Percentiles rank a stretch among this genome's conserved stretches.
These are phyloP conservation scores for Boletellus deceptivus DNA, from an alignment of 1,284 basidiomycete genomes.

Conservation along the genomic window DNA sequence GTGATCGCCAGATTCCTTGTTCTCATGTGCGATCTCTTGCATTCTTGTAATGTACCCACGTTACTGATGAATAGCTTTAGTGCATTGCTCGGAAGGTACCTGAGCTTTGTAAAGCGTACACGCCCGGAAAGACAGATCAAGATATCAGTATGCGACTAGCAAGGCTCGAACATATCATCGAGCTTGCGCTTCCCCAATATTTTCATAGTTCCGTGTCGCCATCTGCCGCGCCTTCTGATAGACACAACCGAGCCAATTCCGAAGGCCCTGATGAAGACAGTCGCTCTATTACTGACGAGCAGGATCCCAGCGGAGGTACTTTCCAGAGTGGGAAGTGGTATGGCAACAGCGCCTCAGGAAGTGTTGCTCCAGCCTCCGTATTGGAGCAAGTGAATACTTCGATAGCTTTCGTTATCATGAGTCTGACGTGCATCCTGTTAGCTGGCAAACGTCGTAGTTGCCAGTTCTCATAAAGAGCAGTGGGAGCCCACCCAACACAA, in stretches of 20 bases:
- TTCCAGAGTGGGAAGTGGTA: slow-evolving; percentile 84
- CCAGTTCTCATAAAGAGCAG: slow-evolving; percentile 31
- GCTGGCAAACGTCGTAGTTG: slow-evolving; percentile 61
- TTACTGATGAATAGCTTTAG: slow-evolving; percentile 36
- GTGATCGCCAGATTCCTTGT: slow-evolving; percentile 77
- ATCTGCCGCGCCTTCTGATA: slow-evolving; percentile 34
- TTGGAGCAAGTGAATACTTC: slow-evolving; percentile 64
- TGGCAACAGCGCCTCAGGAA: slow-evolving; percentile 76
- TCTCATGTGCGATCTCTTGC: slow-evolving; percentile 55
- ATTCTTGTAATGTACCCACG: slow-evolving; percentile 4
- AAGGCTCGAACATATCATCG: slow-evolving; percentile 76
- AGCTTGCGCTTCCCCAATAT: slow-evolving; percentile 72
- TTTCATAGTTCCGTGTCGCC: slow-evolving; percentile 42
- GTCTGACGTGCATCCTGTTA: slow-evolving; percentile 29
- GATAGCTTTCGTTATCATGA: slow-evolving; percentile 6
- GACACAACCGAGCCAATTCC: slow-evolving; percentile 46
- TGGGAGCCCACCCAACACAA: slow-evolving; percentile 25
- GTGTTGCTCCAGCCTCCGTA: slow-evolving; percentile 71
- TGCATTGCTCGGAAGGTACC: slow-evolving; percentile 81
- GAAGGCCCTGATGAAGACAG: slow-evolving; percentile 55
- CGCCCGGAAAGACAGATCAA: slow-evolving; percentile 79
- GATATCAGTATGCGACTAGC: slow-evolving; percentile 70
- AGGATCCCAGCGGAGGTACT: slow-evolving; percentile 69
- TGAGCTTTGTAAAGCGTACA: slow-evolving; percentile 81
- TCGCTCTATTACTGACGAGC: slow-evolving; percentile 67